Evolutionary conservation across 1,284 basidiomycete genomes (phyloP).

Genomic region (Sanghuangporus baumii): DNA sequence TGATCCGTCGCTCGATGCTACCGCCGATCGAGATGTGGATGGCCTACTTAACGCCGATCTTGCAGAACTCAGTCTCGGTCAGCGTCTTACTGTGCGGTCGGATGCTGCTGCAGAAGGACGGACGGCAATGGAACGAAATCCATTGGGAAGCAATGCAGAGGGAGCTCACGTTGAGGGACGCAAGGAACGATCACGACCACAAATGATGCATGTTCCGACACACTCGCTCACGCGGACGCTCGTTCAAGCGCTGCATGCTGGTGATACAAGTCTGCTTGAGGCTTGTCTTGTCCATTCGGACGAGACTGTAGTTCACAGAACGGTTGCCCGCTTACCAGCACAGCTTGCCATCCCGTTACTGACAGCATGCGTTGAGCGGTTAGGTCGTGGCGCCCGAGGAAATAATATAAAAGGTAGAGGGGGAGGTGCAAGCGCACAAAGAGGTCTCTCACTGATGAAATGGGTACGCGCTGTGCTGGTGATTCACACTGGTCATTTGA

Average conservation of each 20-base stretch:
- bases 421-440: constrained; percentile 78
- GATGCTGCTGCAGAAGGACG: constrained; percentile 36
- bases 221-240: constrained; percentile 91
- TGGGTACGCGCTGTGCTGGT: constrained; percentile 90
- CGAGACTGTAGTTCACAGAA: constrained; percentile 77
- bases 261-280: constrained; percentile 84
- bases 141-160: constrained; percentile 44
- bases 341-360: constrained; percentile 86
- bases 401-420: constrained; percentile 76
- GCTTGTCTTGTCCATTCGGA: constrained; percentile 87
- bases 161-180: constrained; percentile 6
- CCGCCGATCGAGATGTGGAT: constrained; percentile 45
- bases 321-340: constrained; percentile 84
- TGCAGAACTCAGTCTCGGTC: constrained; percentile 85
- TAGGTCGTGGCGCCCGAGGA: constrained; percentile 73
- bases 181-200: neutral
- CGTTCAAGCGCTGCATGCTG: constrained; percentile 95
- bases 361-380: constrained; percentile 83
- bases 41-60: constrained; percentile 78
- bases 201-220: constrained; percentile 49
- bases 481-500: constrained; percentile 87
- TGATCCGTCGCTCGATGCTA: constrained; percentile 51
- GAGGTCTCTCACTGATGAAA: constrained; percentile 76
- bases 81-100: constrained; percentile 72
- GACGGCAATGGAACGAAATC: constrained; percentile 19